Base-by-base conservation (phyloP, 495 filamentous ascomycete species). In the Umbilicaria muhlenbergii region DNA sequence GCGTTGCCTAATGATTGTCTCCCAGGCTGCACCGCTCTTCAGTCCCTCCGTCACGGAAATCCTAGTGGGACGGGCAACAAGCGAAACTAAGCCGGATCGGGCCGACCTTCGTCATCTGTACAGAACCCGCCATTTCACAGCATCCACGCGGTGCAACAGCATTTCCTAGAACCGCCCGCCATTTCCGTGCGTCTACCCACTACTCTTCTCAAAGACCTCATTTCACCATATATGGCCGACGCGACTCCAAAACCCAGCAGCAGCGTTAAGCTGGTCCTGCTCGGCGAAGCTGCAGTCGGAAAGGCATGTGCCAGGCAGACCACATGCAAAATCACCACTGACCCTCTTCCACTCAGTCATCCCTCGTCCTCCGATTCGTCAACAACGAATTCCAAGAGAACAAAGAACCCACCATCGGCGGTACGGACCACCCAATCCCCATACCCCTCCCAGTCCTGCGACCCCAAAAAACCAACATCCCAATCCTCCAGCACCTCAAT, bases 381-480 rank as follows among this genome's bases (percentile, higher is more conserved):
- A 98, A 96, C 74, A 88, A 98, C 67, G 91, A 96, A 66, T 98
- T 96, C 56, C 91, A 98, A 69, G 92, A 96, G 65, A 98, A 98
- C 63, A 98, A 98, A 70, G 91, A 98, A 59, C 91, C 91, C 36
- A 98, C 91, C 42, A 98, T 98, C 69, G 91, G 91, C 70, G 89
- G 89, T 93, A 75, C 56, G 77, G 61, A 34, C 24, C 24, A 6
- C 24, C 4, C 44, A 43, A 42, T 48, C 43, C 42, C 44, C 41
- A 5, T 36, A 43, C 44, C 3, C 16, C 36, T 19, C 12, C 2
- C 15, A 39, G 16, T 32, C 32, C 18, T 0, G 17, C 19, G 13
- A 15, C 14, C 21, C 14, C 16, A n/a, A 28, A 12, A 2, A n/a
- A 41, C 28, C 36, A 2, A 46, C 14, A 39, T 31, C 19, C 18